These are phyloP conservation scores for Sonneratia alba DNA, from an alignment of 345 rosid species.

Conservation along the genomic window DNA sequence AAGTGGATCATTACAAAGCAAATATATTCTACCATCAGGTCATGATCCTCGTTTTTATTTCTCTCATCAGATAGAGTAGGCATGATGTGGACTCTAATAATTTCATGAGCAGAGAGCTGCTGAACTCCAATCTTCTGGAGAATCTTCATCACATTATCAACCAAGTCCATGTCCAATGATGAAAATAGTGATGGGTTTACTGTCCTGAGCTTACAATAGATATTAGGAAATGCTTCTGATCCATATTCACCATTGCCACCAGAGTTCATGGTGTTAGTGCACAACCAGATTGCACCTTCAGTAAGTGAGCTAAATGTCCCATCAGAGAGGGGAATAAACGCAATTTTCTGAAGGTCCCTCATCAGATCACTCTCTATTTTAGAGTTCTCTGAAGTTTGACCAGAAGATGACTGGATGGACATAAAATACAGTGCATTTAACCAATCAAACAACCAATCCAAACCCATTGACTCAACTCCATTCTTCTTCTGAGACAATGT, in stretches of 20 bases:
- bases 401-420: slow-evolving; percentile 40
- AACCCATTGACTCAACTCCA: slow-evolving; percentile 57
- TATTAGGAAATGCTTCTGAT: slow-evolving; percentile 54
- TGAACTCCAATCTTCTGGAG: slow-evolving; percentile 71
- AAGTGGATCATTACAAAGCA: slow-evolving; percentile 93
- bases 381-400: slow-evolving; percentile 22
- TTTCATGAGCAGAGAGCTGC: slow-evolving; percentile 85
- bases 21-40: slow-evolving; percentile 60
- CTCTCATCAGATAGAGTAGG: slow-evolving; percentile 44
- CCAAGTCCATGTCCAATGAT: slow-evolving; percentile 18
- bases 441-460: slow-evolving; percentile 63
- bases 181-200: slow-evolving; percentile 55
- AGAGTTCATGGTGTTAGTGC: slow-evolving; percentile 32
- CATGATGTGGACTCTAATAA: slow-evolving; percentile 62
- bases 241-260: slow-evolving; percentile 43
- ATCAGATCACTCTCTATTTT: slow-evolving; percentile 34
- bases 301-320: slow-evolving; percentile 65
- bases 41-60: slow-evolving; percentile 17
- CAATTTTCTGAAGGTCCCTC: slow-evolving; percentile 41
- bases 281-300: slow-evolving; percentile 79
- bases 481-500: slow-evolving; percentile 43
- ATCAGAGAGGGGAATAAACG: slow-evolving; percentile 82
- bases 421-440: slow-evolving; percentile 43
- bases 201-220: slow-evolving; percentile 62
- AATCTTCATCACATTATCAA: slow-evolving; percentile 45